Evolutionary conservation across 148 eudicot species (phyloP).

Genomic region (Amaranthus cruentus): DNA sequence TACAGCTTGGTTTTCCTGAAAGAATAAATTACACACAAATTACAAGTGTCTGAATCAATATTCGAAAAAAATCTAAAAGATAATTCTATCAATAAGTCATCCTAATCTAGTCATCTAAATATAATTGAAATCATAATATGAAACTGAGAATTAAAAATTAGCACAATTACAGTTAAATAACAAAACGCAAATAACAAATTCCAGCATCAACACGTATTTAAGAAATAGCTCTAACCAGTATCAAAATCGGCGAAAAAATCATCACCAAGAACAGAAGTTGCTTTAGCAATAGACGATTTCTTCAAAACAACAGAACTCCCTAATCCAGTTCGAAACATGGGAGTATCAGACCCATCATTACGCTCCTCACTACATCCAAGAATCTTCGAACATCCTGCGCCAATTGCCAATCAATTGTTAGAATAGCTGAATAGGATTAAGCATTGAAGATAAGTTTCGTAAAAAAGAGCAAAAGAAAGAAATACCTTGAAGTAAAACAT

Average conservation of each 20-base stretch:
- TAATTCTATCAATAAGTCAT: no score
- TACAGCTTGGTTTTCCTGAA: constrained; percentile 34
- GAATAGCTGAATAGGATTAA: not conserved
- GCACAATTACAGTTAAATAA: not conserved
- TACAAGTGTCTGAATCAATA: not conserved
- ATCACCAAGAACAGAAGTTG: constrained; percentile 42
- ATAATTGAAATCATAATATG: no score
- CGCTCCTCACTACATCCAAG: constrained; percentile 23
- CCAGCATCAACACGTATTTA: not conserved
- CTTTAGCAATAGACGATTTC: constrained; percentile 50
- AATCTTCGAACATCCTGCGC: constrained; percentile 45
- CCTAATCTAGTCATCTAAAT: no score
- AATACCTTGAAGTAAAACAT: constrained; percentile 62
- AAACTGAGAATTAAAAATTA: not conserved
- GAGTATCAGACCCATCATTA: constrained; percentile 20
- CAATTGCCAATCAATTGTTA: not conserved
- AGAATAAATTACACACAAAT: constrained; percentile 4
- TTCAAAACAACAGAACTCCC: constrained; percentile 51
- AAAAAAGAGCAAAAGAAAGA: constrained; percentile 8
- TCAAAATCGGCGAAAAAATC: constrained; percentile 16
- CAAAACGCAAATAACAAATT: not conserved
- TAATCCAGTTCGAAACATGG: constrained; percentile 50
- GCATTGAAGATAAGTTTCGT: not conserved
- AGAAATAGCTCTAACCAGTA: constrained; percentile 19
- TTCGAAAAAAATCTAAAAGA: no score